Evolutionary conservation across 345 rosid species (phyloP).

Genomic region (Sonneratia alba): DNA sequence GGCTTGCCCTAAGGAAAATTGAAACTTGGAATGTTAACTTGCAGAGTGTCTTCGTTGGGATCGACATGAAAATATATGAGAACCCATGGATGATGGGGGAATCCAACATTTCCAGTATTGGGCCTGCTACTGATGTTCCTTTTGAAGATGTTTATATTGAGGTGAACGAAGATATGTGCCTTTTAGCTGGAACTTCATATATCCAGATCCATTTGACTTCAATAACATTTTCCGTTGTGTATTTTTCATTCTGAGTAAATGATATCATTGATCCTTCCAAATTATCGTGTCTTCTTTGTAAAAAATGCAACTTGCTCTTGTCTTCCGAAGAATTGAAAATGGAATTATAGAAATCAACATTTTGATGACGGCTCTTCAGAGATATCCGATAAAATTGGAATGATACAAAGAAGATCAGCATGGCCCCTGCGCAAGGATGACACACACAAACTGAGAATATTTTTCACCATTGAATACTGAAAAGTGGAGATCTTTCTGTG

Average conservation of each 20-base stretch:
- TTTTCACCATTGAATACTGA: neutral
- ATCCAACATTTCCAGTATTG: conserved; percentile 36
- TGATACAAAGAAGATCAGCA: too few relatives aligned
- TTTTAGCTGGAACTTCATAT: neutral
- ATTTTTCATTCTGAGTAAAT: neutral
- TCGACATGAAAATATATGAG: conserved; percentile 57
- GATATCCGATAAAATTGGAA: too few relatives aligned
- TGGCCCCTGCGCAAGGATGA: neutral
- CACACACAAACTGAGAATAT: neutral
- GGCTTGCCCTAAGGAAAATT: conserved; percentile 3
- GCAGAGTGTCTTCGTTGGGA: conserved; percentile 79
- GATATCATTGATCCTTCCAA: neutral
- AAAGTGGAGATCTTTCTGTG: neutral
- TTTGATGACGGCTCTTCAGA: conserved; percentile 9
- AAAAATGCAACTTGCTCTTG: too few relatives aligned
- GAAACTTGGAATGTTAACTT: neutral
- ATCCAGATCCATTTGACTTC: conserved; percentile 8
- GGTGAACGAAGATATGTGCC: conserved; percentile 22
- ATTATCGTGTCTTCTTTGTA: too few relatives aligned
- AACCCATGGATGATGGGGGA: conserved; percentile 25
- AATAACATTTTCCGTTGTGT: neutral
- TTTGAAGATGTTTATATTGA: conserved; percentile 65
- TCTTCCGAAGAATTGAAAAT: too few relatives aligned
- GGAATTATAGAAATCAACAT: too few relatives aligned
- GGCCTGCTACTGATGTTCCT: conserved; percentile 28